phyloP scores from a whole-genome alignment of 768 basidiomycete genomes.

The Imleria badia region DNA sequence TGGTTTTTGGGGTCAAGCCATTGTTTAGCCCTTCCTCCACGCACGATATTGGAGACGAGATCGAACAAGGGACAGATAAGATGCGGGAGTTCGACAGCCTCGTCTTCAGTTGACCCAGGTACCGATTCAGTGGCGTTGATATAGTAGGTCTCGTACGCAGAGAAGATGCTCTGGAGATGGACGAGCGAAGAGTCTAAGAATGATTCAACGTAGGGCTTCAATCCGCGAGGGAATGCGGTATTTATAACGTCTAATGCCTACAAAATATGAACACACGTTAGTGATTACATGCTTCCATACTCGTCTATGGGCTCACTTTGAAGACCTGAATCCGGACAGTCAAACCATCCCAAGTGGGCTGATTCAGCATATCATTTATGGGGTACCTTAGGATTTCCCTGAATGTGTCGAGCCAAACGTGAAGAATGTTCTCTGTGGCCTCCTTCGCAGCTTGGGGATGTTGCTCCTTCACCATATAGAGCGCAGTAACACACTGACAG shows the following conservation, averaged over 20 bases:
- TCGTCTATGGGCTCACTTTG: slow-evolving; percentile 50
- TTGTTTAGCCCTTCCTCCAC: slow-evolving; percentile 61
- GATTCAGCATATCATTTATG: slow-evolving; percentile 55
- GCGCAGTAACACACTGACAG: slow-evolving; percentile 81
- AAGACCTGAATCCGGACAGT: slow-evolving; percentile 81
- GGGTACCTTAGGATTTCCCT: slow-evolving; percentile 69
- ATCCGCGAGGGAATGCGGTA: slow-evolving; percentile 75
- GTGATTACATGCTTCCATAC: neutral
- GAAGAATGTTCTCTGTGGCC: slow-evolving; percentile 76
- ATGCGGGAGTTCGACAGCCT: slow-evolving; percentile 70
- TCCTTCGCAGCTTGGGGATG: slow-evolving; percentile 85
- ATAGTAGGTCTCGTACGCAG: slow-evolving; percentile 63
- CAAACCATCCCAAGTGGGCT: slow-evolving; percentile 77
- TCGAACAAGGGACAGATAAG: slow-evolving; percentile 80
- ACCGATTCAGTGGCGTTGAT: slow-evolving; percentile 52
- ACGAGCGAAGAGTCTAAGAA: slow-evolving; percentile 57
- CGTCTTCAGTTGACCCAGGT: slow-evolving; percentile 73
- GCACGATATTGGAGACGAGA: slow-evolving; percentile 64
- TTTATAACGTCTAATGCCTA: slow-evolving; percentile 81
- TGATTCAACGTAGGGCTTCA: slow-evolving; percentile 61
- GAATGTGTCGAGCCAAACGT: slow-evolving; percentile 92
- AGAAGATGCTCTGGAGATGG: slow-evolving; percentile 59
- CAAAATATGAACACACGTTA: neutral
- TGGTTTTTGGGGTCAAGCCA: slow-evolving; percentile 52
- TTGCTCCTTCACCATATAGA: slow-evolving; percentile 95